A percentile compares a stretch with the other conserved stretches of the same genome.
Evolutionary conservation across 208 protist species (phyloP).

Genomic region (Herpetomonas samuelpessoai): DNA sequence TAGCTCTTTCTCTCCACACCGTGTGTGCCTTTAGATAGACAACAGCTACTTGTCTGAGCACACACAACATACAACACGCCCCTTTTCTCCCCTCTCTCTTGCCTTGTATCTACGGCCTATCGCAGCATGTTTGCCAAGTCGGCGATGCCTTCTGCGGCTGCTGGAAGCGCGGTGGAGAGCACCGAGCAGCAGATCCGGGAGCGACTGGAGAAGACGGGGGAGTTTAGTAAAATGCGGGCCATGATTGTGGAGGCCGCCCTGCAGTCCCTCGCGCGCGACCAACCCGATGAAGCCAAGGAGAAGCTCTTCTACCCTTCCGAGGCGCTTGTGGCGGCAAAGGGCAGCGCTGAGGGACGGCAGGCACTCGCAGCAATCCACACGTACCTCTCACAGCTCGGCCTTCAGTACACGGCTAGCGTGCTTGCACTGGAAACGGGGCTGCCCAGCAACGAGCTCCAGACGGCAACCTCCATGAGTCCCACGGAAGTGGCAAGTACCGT

Average conservation of each 20-base stretch:
- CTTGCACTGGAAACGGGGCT: conserved; percentile 68
- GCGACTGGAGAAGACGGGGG: conserved; percentile 65
- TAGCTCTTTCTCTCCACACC: too few relatives aligned
- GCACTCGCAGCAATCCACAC: conserved; percentile 61
- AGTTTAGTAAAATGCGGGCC: conserved; percentile 83
- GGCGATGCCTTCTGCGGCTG: neutral
- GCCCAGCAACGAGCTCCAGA: conserved; percentile 7
- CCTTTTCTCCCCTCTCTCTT: neutral
- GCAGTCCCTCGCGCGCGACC: conserved; percentile 22
- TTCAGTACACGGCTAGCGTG: conserved; percentile 82
- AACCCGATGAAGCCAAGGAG: neutral
- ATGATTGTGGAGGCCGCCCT: conserved; percentile 87
- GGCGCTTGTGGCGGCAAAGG: conserved; percentile 43
- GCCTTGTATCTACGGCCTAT: neutral
- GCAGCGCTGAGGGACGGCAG: conserved; percentile 24
- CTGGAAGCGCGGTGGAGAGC: conserved; percentile 8
- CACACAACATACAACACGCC: neutral
- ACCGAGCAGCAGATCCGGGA: conserved; percentile 73
- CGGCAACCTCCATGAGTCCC: neutral
- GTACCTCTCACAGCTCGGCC: conserved; percentile 64
- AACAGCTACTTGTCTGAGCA: neutral
- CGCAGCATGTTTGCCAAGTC: conserved; percentile 6
- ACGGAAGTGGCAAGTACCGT: conserved; percentile 6
- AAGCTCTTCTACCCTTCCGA: conserved; percentile 41
- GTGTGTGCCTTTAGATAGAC: too few relatives aligned